Evolutionary conservation across 768 basidiomycete genomes (phyloP).

Genomic region (Terana coerulea): DNA sequence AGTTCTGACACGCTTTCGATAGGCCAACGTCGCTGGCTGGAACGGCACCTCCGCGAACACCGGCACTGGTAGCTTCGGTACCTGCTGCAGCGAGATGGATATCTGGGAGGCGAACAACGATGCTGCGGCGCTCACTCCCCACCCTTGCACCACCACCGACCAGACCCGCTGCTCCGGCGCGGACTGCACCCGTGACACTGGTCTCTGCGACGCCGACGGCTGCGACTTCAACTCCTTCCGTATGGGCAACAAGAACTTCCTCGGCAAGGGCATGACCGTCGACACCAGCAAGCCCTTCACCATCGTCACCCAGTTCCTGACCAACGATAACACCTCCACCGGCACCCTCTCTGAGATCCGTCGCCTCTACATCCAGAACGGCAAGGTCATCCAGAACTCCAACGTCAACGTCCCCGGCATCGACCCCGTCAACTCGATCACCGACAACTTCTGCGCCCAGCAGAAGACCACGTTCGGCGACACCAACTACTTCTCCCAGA

Average conservation of each 20-base stretch:
- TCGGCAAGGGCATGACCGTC: conserved; percentile 41
- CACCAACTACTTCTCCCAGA: conserved; percentile 33
- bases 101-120: conserved; percentile 53
- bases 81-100: conserved; percentile 58
- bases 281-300: conserved; percentile 40
- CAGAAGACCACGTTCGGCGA: conserved; percentile 44
- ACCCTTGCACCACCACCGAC: conserved; percentile 40
- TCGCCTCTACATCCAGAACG: conserved; percentile 51
- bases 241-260: conserved; percentile 38
- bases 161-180: conserved; percentile 40
- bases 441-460: conserved; percentile 39
- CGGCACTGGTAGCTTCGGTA: conserved; percentile 40
- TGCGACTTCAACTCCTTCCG: conserved; percentile 51
- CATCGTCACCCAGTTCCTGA: conserved; percentile 40
- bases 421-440: conserved; percentile 40
- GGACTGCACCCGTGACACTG: conserved; percentile 31
- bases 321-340: conserved; percentile 37
- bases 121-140: conserved; percentile 51
- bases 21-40: conserved; percentile 49
- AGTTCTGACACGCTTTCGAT: not conserved
- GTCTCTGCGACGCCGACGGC: conserved; percentile 50
- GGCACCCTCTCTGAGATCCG: conserved; percentile 50
- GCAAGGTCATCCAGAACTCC: conserved; percentile 48
- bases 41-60: conserved; percentile 35
- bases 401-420: conserved; percentile 42